These are phyloP conservation scores for Spongispora temasekensis DNA, from an alignment of 1,284 basidiomycete species.

Conservation along the genomic window DNA sequence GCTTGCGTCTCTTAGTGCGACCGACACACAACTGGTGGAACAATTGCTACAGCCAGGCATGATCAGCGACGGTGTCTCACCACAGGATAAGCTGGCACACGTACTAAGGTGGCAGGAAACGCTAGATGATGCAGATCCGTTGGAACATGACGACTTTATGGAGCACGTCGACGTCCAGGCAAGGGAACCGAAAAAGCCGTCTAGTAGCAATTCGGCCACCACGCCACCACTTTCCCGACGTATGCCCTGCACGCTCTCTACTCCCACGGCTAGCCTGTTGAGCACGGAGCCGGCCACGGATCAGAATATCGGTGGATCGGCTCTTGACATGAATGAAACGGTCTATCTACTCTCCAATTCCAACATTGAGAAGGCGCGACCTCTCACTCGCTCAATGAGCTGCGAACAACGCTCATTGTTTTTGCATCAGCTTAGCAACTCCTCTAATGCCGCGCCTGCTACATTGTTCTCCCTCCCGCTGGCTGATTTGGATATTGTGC, in stretches of 20 bases:
- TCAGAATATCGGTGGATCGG: constrained; percentile 20
- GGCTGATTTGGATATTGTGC: constrained; percentile 43
- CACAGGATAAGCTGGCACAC: constrained; percentile 22
- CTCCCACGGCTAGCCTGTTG: constrained; percentile 47
- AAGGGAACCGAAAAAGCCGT: constrained; percentile 6
- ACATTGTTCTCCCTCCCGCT: constrained; percentile 48
- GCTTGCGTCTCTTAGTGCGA: constrained; percentile 33
- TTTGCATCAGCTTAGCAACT: constrained; percentile 43
- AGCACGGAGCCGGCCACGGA: constrained; percentile 26
- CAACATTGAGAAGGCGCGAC: constrained; percentile 12
- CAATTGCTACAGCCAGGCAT: constrained; percentile 36
- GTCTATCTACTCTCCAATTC: constrained; percentile 24
- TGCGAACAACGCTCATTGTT: constrained; percentile 51
- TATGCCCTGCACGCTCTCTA: constrained; percentile 56
- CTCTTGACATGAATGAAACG: constrained; percentile 29
- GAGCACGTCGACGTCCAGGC: constrained; percentile 2
- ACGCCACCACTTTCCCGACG: constrained; percentile 24
- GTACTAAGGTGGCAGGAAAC: constrained; percentile 32
- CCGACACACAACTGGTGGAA: constrained; percentile 33
- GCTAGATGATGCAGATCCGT: constrained; percentile 10
- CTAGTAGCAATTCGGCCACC: neutral
- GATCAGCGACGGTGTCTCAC: constrained; percentile 20
- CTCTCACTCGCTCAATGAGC: constrained; percentile 52
- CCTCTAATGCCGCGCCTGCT: constrained; percentile 42
- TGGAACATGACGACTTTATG: neutral